phyloP scores from a whole-genome alignment of 139 green algal species.

The Chlamydomonas urium region DNA sequence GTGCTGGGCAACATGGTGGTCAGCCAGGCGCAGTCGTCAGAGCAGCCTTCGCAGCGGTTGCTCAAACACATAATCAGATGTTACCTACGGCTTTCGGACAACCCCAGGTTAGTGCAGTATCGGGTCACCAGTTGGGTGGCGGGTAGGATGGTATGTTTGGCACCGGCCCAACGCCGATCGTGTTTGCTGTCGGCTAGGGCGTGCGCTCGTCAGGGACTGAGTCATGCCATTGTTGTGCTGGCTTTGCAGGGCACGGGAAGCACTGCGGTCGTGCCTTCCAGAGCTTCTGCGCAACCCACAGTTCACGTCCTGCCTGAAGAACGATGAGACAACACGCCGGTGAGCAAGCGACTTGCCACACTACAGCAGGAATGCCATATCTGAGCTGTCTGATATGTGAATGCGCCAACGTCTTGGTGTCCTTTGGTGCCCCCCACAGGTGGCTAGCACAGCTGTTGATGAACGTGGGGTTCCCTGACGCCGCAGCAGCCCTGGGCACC shows the following conservation, averaged over 20 bases:
- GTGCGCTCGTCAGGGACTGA: too few species aligned
- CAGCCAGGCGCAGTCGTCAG: constrained; percentile 50
- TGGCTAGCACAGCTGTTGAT: constrained; percentile 92
- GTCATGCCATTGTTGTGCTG: too few species aligned
- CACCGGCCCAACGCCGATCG: too few species aligned
- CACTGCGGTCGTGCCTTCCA: constrained; percentile 89
- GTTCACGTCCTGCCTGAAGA: constrained; percentile 92
- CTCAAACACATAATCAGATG: constrained; percentile 99
- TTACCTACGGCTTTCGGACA: constrained; percentile 92
- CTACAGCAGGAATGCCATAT: too few species aligned
- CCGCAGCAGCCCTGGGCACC: constrained; percentile 49
- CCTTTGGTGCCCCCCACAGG: too few species aligned
- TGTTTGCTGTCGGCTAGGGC: too few species aligned
- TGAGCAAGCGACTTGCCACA: too few species aligned
- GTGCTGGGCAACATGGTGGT: constrained; percentile 92
- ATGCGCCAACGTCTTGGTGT: too few species aligned
- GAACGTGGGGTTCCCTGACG: constrained; percentile 78
- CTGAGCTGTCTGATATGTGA: too few species aligned
- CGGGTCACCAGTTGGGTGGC: too few species aligned
- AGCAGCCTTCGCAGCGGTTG: constrained; percentile 84
- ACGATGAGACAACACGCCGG: constrained; percentile 84
- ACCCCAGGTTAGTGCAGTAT: constrained; percentile 51
- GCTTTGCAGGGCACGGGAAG: constrained; percentile 82
- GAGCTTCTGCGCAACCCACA: constrained; percentile 80
- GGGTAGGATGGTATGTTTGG: too few species aligned